Evolutionary conservation across 176 grass and related monocot genomes (phyloP), one percentile per base, ranked within the genome.

Genomic region (Avena atlantica): DNA sequence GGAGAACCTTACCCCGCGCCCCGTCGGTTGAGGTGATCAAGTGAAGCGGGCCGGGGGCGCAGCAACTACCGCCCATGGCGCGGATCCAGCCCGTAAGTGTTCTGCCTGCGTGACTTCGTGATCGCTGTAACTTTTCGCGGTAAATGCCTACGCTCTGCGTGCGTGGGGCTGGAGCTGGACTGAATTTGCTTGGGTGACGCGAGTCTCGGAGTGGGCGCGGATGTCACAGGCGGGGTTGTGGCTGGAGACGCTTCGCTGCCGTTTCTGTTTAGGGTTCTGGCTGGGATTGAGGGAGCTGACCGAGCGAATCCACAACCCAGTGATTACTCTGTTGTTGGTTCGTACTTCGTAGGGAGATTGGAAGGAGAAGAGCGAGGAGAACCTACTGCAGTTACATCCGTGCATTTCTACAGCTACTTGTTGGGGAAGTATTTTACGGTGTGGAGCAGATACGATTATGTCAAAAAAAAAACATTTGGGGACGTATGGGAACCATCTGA

Each of bases 71-170:
- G 8, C 31, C 75, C 58, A 79, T 87, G 89, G 65, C 65, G 58
- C 23, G 59, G 85, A 91, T 84, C 81, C 68, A 84, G 37, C 59
- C 68, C 11, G 89, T 91, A 84, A 91, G 89, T 84, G 8, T 0
- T 53, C 10, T 70, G 34, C 78, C 60, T 37, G 1, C 64, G 65
- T 13, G 15, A 3, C 12, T 53, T 52, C 24, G 0, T 25, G 2
- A 27, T 31, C 50, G 21, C 57, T 10, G 45, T 23, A 64, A n/a
- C 16, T 1, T 67, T 48, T 10, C 1, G 55, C 1, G 27, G 14
- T 62, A 58, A 66, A 34, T n/a, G 50, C 48, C 24, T 31, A 23
- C 29, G 13, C 3, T 47, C 10, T 45, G 40, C 69, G 14, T 53
- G 10, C 29, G 44, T 8, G 76, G 53, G 37, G 8, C 24, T 24